Conservation (phyloP, 2,329 filamentous ascomycete genomes). For the Emmonsiellopsis sp. region DNA sequence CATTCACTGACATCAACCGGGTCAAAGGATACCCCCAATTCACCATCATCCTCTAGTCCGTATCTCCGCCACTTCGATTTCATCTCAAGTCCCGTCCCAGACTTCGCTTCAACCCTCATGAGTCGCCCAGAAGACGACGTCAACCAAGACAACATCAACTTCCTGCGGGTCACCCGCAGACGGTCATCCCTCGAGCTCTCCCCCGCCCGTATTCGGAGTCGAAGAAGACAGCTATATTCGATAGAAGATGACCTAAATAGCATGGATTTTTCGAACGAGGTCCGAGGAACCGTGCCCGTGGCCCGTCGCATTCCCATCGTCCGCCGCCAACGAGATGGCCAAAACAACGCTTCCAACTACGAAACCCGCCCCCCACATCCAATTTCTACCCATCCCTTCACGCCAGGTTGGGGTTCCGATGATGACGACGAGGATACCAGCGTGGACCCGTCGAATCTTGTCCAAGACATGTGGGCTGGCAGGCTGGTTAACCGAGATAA, state of each 20-base stretch:
- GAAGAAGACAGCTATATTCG: slow-evolving; percentile 20
- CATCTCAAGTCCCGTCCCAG: slow-evolving; percentile 40
- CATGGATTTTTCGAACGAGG: slow-evolving; percentile 27
- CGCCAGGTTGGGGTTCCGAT: slow-evolving; percentile 35
- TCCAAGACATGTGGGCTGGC: slow-evolving; percentile 21
- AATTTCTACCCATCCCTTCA: slow-evolving; percentile 52
- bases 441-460: slow-evolving; percentile 16
- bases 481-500: slow-evolving; percentile 1
- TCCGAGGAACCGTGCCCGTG: slow-evolving; percentile 18
- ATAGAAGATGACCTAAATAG: slow-evolving; percentile 21
- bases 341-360: slow-evolving; percentile 41
- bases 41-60: too few relatives aligned
- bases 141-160: slow-evolving; percentile 41
- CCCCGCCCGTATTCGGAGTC: slow-evolving; percentile 21
- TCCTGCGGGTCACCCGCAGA: slow-evolving; percentile 33
- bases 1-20: too few relatives aligned
- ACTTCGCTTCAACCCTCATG: slow-evolving; percentile 41
- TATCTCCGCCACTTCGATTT: slow-evolving; percentile 40
- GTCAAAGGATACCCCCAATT: too few relatives aligned
- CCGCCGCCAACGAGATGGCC: slow-evolving; percentile 31
- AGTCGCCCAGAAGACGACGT: slow-evolving; percentile 36
- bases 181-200: slow-evolving; percentile 20
- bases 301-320: slow-evolving; percentile 32
- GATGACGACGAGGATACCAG: slow-evolving; percentile 17
- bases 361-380: slow-evolving; percentile 44